Evolutionary conservation across 2,329 filamentous ascomycete species (phyloP), one percentile per base, ranked within the genome.

Genomic region (Aspergillus ibericus): DNA sequence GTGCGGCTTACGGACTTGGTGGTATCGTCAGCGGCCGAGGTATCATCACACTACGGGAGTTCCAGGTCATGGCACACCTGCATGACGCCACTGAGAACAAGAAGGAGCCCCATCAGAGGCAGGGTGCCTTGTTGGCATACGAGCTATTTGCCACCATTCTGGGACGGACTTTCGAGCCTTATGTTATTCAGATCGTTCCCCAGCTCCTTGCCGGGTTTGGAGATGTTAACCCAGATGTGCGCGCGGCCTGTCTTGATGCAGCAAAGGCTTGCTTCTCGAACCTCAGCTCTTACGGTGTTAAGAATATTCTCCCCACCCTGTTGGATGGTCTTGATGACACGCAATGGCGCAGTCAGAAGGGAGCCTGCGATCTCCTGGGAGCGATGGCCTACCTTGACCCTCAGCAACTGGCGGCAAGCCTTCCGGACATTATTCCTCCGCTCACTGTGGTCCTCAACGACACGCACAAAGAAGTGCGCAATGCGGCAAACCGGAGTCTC

Each of bases 321-420:
- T 84, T 99, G 2, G 88, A 95, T 64, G 95, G 96, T 58, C 85
- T 99, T 9, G 93, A 98, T 63, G 95, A 99, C 64, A 87, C 91
- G 54, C 93, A 98, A 75, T 99, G 95, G 95, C 89, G 95, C 70
- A 98, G 92, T 79, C 98, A 99, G 78, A 96, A 96, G 79, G 95
- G 96, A 67, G 95, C 95, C 55, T 99, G 95, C 72, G 95, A 99
- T 72, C 88, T 96, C 25, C 84, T 99, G 13, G 95, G 95, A 73
- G 95, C 95, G 62, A 99, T 99, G 95, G 96, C 95, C 5, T 99
- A 99, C 73, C 85, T 99, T 32, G 95, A 98, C 73, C 93, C 96
- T 7, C 90, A 97, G 65, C 95, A 99, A 74, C 84, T 99, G 16
- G 92, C 95, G 1, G 84, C 89, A 66, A 98, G 93, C 73, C 80